phyloP scores from a whole-genome alignment of 352 stramenopile genomes.

The Globisporangium yorkense region DNA sequence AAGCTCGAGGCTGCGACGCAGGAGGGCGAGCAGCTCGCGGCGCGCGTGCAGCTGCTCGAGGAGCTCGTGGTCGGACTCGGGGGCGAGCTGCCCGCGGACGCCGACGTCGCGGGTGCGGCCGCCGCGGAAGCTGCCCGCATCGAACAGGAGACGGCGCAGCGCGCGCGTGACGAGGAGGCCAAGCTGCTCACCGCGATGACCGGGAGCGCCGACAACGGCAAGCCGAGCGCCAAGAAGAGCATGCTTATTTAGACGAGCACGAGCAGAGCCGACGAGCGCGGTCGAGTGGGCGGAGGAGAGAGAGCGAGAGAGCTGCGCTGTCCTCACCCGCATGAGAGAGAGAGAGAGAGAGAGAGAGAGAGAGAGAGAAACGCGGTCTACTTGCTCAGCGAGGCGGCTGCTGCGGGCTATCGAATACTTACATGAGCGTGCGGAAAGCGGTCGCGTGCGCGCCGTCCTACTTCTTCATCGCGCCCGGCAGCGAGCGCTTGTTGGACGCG shows the following conservation, averaged over 20 bases:
- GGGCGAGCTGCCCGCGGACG: slow-evolving; percentile 48
- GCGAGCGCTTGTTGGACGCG: slow-evolving; percentile 68
- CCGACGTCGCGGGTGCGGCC: slow-evolving; percentile 26
- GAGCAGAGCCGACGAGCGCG: not conserved
- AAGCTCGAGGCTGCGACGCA: slow-evolving; percentile 31
- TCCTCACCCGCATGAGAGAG: not conserved
- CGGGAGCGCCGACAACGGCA: slow-evolving; percentile 5
- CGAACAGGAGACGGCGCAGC: slow-evolving; percentile 36
- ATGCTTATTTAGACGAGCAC: slow-evolving; percentile 54
- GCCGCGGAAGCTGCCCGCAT: slow-evolving; percentile 17
- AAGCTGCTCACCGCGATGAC: slow-evolving; percentile 27
- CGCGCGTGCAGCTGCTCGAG: slow-evolving; percentile 51
- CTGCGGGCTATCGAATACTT: slow-evolving; percentile 1
- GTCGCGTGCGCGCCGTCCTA: slow-evolving; percentile 8
- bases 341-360: not conserved
- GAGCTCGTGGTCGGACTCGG: slow-evolving; percentile 58
- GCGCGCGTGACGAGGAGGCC: slow-evolving; percentile 39
- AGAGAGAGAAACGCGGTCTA: not conserved
- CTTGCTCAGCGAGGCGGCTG: not conserved
- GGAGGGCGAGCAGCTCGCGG: slow-evolving; percentile 35
- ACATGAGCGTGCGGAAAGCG: not conserved
- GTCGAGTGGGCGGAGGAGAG: not conserved
- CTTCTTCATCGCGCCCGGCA: slow-evolving; percentile 71
- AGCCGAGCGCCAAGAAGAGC: slow-evolving; percentile 34
- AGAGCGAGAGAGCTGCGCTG: too few species aligned